phyloP scores from a whole-genome alignment of 306 rosid genomes.

The Cicer judaicum region DNA sequence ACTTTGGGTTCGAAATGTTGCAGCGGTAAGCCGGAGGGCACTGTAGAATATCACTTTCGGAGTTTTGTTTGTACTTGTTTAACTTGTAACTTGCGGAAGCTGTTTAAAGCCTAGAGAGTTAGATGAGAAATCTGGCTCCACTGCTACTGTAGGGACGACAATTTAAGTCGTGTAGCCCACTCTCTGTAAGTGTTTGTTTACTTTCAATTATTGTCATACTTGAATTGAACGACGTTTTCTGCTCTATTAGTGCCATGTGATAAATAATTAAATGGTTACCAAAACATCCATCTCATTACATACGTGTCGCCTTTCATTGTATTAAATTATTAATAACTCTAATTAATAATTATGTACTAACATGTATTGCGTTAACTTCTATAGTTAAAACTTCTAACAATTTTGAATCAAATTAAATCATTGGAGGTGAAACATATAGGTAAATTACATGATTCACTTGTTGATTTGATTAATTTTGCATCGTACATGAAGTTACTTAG shows the following conservation, averaged over 20 bases:
- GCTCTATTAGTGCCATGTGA: conserved; percentile 30
- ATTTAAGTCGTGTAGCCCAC: conserved; percentile 17
- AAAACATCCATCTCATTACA: conserved; percentile 24
- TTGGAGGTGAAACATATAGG: background rate
- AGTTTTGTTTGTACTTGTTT: too few species aligned
- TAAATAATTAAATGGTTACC: conserved; percentile 39
- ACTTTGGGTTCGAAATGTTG: background rate
- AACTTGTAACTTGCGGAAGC: conserved; percentile 14
- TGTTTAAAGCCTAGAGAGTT: conserved; percentile 26
- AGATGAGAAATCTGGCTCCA: conserved; percentile 44
- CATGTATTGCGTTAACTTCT: too few species aligned
- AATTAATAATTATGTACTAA: too few species aligned
- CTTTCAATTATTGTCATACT: conserved; percentile 21
- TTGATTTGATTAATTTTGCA: background rate
- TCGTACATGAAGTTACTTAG: background rate
- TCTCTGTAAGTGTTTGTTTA: conserved; percentile 16
- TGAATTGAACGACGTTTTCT: conserved; percentile 35
- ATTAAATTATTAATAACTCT: background rate
- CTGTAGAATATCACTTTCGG: background rate
- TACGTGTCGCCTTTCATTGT: conserved; percentile 16
- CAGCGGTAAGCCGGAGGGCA: background rate
- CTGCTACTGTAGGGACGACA: conserved; percentile 28
- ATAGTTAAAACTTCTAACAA: too few species aligned
- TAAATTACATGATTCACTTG: background rate
- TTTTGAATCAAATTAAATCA: background rate